Evolutionary conservation across 352 stramenopile species (phyloP).

Genomic region (Thalassiosira hispida): DNA sequence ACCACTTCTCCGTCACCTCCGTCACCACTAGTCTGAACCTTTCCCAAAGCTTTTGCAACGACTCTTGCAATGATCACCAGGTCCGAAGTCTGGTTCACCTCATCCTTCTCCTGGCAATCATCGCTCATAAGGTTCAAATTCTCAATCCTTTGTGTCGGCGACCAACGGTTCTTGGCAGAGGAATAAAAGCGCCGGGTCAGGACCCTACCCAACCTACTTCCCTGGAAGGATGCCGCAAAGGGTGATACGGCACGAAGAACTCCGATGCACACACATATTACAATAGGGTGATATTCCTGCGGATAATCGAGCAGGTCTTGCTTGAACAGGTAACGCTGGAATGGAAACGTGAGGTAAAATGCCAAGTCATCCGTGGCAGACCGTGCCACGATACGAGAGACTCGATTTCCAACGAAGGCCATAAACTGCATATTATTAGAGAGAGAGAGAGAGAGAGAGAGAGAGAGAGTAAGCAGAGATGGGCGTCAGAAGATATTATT

Average conservation of each 20-base stretch:
- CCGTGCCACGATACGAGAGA: constrained; percentile 59
- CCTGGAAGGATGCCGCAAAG: constrained; percentile 72
- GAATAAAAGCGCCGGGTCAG: constrained; percentile 63
- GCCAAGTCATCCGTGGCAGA: constrained; percentile 37
- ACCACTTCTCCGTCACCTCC: constrained; percentile 26
- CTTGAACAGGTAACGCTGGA: constrained; percentile 44
- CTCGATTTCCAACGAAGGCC: constrained; percentile 80
- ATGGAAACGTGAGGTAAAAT: constrained; percentile 56
- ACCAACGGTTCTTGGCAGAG: constrained; percentile 64
- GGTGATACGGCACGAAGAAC: constrained; percentile 67
- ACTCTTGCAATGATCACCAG: constrained; percentile 57
- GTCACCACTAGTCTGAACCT: constrained; percentile 46
- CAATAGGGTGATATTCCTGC: constrained; percentile 40
- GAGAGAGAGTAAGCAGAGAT: too few relatives aligned
- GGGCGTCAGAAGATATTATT: too few relatives aligned
- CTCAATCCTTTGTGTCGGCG: constrained; percentile 57
- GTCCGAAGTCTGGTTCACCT: constrained; percentile 64
- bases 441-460: too few relatives aligned
- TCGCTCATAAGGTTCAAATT: constrained; percentile 67
- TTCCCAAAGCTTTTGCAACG: constrained; percentile 64
- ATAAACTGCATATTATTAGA: too few relatives aligned
- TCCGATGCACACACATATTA: constrained; percentile 62
- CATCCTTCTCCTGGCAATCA: constrained; percentile 71
- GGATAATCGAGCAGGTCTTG: constrained; percentile 49
- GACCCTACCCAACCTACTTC: constrained; percentile 63